These are phyloP conservation scores for Cryomyces antarcticus DNA, from an alignment of 495 filamentous ascomycete species.

Conservation along the genomic window DNA sequence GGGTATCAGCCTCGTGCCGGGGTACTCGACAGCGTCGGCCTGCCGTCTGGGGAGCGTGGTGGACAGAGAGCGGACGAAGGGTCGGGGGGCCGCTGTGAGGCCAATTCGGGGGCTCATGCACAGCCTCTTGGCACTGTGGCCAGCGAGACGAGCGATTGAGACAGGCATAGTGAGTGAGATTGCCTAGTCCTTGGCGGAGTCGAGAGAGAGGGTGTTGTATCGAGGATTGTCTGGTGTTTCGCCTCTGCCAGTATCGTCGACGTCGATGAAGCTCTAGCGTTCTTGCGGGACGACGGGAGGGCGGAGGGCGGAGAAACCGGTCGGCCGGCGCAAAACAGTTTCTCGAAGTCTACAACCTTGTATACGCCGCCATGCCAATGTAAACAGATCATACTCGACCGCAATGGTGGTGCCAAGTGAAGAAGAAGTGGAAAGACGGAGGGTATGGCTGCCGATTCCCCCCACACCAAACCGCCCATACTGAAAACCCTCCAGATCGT, in stretches of 20 bases:
- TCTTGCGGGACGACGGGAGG: too few species aligned
- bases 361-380: background rate
- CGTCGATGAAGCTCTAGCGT: too few species aligned
- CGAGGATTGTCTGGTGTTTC: too few species aligned
- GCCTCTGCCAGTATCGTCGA: too few species aligned
- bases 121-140: constrained; percentile 43
- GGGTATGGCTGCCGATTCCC: constrained; percentile 4
- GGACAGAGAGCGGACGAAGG: constrained; percentile 38
- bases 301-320: too few species aligned
- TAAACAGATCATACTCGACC: background rate
- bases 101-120: constrained; percentile 23
- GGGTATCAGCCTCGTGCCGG: constrained; percentile 36
- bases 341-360: too few species aligned
- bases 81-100: constrained; percentile 6
- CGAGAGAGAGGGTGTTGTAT: too few species aligned
- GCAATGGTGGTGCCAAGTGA: background rate
- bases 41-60: constrained; percentile 41
- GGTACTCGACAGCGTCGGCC: constrained; percentile 34
- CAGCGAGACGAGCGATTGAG: constrained; percentile 40
- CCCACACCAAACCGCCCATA: background rate
- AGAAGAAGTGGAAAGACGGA: constrained; percentile 14
- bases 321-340: too few species aligned
- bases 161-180: constrained; percentile 34
- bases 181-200: too few species aligned
- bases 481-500: constrained; percentile 39